Evolutionary conservation across 163 green algal species (phyloP), one percentile per base, ranked within the genome.

Genomic region (Scenedesmus sp.): DNA sequence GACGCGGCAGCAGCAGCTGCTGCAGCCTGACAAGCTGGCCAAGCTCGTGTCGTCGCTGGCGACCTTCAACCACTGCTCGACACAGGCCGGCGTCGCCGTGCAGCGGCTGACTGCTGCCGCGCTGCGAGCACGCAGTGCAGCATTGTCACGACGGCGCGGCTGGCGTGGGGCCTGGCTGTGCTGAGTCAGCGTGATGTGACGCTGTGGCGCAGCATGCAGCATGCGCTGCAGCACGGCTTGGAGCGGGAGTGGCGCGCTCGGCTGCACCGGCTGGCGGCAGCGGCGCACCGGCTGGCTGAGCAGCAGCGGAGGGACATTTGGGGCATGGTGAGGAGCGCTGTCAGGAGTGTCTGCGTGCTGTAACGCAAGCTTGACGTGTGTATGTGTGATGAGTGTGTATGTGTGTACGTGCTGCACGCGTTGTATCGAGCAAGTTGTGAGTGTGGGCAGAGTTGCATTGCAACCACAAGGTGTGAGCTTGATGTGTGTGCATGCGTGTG

Each of bases 1-100:
- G 68, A 83, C 30, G 5, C 85, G 51, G 35, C 85, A 80, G 85
- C 70, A 51, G 26, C 61, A 72, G 85, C 70, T 85, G 85, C 85
- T 42, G 49, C 40, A 90, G 6, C 65, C 65, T 16, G 65, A 76
- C 6, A 76, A 76, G 65, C 65, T 76, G 30, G 65, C 65, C 20
- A 76, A 76, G 65, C 65, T 76, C 0, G 65, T 76, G 65, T 18
- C 7, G 16, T 76, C 65, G 9, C 65, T 76, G 15, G 65, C 16
- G 3, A 76, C 9, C 7, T 76, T 76, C 65, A 76, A 76, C 65
- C 30, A 76, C 9, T 76, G 65, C 65, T 76, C 65, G 2, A 0
- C 65, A n/a, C 30, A 40, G 0, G 65, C 65, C 2, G 65, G 7
- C 0, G 0, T 20, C 20, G 65, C 65, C 3, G 65, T 76, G 7